Evolutionary conservation across 2,329 filamentous ascomycete genomes (phyloP), one percentile per base, ranked within the genome.

Genomic region (Sphaerulina vaccinii): DNA sequence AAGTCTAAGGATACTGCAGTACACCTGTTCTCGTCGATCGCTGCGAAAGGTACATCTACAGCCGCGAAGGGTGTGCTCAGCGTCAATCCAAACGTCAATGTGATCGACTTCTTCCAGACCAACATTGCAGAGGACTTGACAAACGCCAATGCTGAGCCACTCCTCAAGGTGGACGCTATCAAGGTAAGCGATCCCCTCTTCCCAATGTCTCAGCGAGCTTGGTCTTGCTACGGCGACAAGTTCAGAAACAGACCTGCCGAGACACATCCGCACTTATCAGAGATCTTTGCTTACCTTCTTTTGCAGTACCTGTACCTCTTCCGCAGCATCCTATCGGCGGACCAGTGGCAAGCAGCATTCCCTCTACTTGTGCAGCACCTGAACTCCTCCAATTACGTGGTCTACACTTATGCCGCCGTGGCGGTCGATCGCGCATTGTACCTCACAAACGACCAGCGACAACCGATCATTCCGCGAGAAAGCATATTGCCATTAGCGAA

Each of bases 1-100:
- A 95, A 95, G 71, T 85, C 90, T 42, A 99, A 99, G 75, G 93
- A 99, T 67, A 97, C 92, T 0, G 93, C 93, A n/a, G 86, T 96
- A 52, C 97, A 97, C 66, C 82, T 99, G 13, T 99, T 95, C 77
- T 84, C 93, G 32, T 90, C 93, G 3, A 90, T 97, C 62, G 93
- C 93, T 13, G 90, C 91, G 35, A 96, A 95, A 75, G 93, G 93
- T 48, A 82, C 84, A 24, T 85, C 92, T 24, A 97, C 93, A 2
- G 82, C 90, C 6, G 87, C 85, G 0, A 89, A 95, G 63, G 93
- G 95, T 70, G 89, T 97, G 48, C 90, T 91, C 70, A 90, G 84
- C 10, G 88, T 93, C 56, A 99, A 97, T 71, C 52, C 62, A 4
- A 66, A 70, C 48, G 63, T 97, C 61, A 86, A 95, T 63, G 87